phyloP scores from a whole-genome alignment of 2,329 filamentous ascomycete species.

The Epicoccum sorghinum region DNA sequence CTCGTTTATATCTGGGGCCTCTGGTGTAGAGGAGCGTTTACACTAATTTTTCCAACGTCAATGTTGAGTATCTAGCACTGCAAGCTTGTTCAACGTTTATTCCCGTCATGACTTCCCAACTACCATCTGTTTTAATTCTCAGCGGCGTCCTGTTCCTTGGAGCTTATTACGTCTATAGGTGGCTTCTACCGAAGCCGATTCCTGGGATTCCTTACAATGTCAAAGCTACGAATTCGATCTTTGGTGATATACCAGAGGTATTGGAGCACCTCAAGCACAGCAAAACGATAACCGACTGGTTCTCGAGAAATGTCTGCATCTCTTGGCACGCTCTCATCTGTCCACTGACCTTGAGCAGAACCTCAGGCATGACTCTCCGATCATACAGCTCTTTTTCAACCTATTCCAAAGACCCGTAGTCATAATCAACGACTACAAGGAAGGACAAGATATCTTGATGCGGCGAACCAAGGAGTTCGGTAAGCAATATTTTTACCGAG shows the following conservation, averaged over 20 bases:
- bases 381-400: slow-evolving; percentile 55
- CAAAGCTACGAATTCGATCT: slow-evolving; percentile 41
- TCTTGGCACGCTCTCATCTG: neutral
- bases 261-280: slow-evolving; percentile 41
- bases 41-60: no score
- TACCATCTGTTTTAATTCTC: neutral
- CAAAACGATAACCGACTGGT: slow-evolving; percentile 11
- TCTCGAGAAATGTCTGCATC: neutral
- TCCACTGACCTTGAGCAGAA: neutral
- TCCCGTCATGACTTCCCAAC: neutral
- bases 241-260: slow-evolving; percentile 52
- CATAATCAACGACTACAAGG: slow-evolving; percentile 52
- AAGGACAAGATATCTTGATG: slow-evolving; percentile 50
- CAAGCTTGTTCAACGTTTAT: neutral
- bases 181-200: slow-evolving; percentile 52
- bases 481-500: slow-evolving; percentile 33
- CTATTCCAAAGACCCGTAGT: slow-evolving; percentile 54
- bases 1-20: no score
- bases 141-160: neutral
- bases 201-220: slow-evolving; percentile 55
- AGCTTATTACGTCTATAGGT: slow-evolving; percentile 20
- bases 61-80: no score
- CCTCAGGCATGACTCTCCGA: slow-evolving; percentile 15
- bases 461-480: slow-evolving; percentile 56
- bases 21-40: no score